These are phyloP conservation scores for Myxozyma vanderwaltii DNA, from an alignment of 805 yeast genomes.

Conservation along the genomic window DNA sequence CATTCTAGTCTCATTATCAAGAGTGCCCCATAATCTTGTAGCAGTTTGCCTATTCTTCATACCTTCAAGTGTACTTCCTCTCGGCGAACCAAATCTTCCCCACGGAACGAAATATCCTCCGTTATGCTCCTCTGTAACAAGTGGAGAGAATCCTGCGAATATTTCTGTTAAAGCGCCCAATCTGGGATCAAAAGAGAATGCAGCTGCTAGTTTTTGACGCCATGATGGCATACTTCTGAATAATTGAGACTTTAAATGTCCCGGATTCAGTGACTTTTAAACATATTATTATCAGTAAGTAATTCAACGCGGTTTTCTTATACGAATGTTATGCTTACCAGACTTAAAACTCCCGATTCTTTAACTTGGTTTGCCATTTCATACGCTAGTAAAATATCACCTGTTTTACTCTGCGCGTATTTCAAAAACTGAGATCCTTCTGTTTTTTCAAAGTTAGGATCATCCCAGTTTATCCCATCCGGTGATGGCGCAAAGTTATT, in stretches of 20 bases:
- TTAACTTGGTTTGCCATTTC: slow-evolving; percentile 15
- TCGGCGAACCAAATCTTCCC: slow-evolving; percentile 45
- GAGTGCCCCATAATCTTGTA: slow-evolving; percentile 26
- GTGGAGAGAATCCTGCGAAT: slow-evolving; percentile 49
- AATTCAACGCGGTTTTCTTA: too few species aligned
- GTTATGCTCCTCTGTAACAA: slow-evolving; percentile 41
- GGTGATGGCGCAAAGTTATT: slow-evolving; percentile 41
- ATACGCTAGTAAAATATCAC: slow-evolving; percentile 23
- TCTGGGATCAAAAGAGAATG: slow-evolving; percentile 33
- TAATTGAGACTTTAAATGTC: slow-evolving; percentile 26
- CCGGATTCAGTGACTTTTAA: slow-evolving; percentile 29
- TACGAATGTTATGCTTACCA: too few species aligned
- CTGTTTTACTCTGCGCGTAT: slow-evolving; percentile 52
- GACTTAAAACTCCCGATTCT: slow-evolving; percentile 27
- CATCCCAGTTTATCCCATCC: slow-evolving; percentile 45
- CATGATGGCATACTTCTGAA: slow-evolving; percentile 22
- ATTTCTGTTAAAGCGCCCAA: slow-evolving; percentile 52
- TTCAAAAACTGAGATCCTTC: slow-evolving; percentile 23
- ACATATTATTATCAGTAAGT: not conserved
- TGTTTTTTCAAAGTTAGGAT: slow-evolving; percentile 39
- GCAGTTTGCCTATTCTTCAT: slow-evolving; percentile 20
- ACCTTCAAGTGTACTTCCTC: slow-evolving; percentile 23
- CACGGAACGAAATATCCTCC: slow-evolving; percentile 49
- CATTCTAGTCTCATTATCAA: slow-evolving; percentile 23
- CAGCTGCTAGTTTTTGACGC: slow-evolving; percentile 20